phyloP scores from a whole-genome alignment of 2,329 filamentous ascomycete species.

The Xylaria polymorpha region DNA sequence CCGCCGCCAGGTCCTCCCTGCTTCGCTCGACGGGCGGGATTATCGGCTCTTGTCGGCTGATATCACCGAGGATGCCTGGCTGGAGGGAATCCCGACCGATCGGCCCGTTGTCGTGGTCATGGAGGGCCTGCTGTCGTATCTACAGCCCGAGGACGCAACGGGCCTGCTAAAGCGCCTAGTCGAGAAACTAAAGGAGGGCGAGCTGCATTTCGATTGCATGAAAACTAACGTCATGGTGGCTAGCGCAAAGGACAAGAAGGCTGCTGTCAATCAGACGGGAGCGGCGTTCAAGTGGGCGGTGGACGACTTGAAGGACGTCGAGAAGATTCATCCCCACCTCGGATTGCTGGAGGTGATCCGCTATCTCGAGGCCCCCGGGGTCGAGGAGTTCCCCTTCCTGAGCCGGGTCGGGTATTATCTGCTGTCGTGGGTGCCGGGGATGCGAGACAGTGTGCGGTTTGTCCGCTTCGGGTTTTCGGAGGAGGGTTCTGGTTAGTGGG shows the following conservation, averaged over 20 bases:
- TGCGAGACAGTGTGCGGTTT: constrained; percentile 32
- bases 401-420: constrained; percentile 28
- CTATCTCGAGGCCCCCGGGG: constrained; percentile 28
- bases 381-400: constrained; percentile 26
- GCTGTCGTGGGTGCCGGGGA: constrained; percentile 35
- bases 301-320: constrained; percentile 42
- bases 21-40: constrained; percentile 40
- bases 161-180: constrained; percentile 44
- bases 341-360: constrained; percentile 38
- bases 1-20: constrained; percentile 44
- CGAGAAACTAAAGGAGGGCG: constrained; percentile 44
- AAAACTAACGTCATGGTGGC: constrained; percentile 30
- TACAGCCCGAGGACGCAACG: constrained; percentile 43
- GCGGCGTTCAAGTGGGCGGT: constrained; percentile 45
- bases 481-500: not conserved
- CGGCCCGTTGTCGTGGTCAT: constrained; percentile 50
- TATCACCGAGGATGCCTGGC: constrained; percentile 47
- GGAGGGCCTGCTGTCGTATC: constrained; percentile 51
- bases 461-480: constrained; percentile 31
- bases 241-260: constrained; percentile 32
- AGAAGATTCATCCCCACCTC: constrained; percentile 41
- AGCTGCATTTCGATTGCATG: constrained; percentile 48
- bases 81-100: constrained; percentile 48
- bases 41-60: constrained; percentile 48
- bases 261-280: constrained; percentile 37